A percentile compares a stretch with the other conserved stretches of the same genome.
These are phyloP conservation scores for Podochytrium sp. DNA, from an alignment of 192 early-diverging fungal genomes.

Conservation along the genomic window DNA sequence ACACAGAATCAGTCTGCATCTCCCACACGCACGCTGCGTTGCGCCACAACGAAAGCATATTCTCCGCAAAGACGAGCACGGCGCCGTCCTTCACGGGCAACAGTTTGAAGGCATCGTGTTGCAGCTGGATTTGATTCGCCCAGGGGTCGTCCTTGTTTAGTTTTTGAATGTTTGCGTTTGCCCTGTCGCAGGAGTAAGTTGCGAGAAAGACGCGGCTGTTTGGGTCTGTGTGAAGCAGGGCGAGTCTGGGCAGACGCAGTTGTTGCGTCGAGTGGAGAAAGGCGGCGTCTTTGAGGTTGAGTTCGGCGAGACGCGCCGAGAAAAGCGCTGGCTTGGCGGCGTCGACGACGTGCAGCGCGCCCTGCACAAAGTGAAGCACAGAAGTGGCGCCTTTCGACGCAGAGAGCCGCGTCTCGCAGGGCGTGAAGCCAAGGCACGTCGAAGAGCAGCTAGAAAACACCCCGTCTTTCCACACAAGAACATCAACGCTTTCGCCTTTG, in stretches of 20 bases:
- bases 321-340: not conserved
- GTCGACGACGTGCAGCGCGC: not conserved
- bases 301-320: not conserved
- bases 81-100: constrained; percentile 34
- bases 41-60: not conserved
- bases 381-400: not conserved
- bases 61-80: not conserved
- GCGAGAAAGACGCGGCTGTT: not conserved
- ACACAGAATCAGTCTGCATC: not conserved
- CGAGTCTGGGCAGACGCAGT: not conserved
- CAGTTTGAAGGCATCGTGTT: constrained; percentile 53
- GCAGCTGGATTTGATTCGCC: not conserved
- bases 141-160: not conserved
- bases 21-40: not conserved
- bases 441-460: not conserved
- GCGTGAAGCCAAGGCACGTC: not conserved
- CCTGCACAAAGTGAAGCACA: not conserved
- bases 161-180: constrained; percentile 20
- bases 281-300: not conserved
- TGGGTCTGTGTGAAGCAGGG: not conserved
- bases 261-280: not conserved
- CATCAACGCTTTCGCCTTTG: not conserved
- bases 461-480: too few relatives aligned
- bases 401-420: not conserved
- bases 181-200: not conserved